These are phyloP conservation scores for Arthrobotrys entomopaga DNA, from an alignment of 2,329 filamentous ascomycete species.

Conservation along the genomic window DNA sequence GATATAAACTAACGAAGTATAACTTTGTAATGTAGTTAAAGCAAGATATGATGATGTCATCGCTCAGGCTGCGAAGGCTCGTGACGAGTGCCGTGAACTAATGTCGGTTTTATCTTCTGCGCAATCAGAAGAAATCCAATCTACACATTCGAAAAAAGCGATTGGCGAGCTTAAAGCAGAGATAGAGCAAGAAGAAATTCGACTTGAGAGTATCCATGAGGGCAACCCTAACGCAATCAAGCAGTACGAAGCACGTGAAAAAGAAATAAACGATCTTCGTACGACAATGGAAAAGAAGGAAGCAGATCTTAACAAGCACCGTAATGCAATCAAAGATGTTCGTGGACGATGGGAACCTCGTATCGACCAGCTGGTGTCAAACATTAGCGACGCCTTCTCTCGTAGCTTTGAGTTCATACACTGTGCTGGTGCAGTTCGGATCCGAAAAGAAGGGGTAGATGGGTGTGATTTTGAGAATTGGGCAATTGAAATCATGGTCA, in stretches of 20 bases:
- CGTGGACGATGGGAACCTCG: constrained; percentile 82
- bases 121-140: constrained; percentile 62
- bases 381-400: constrained; percentile 89
- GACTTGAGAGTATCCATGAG: constrained; percentile 81
- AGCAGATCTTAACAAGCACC: constrained; percentile 68
- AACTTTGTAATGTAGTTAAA: constrained; percentile 8
- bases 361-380: constrained; percentile 78
- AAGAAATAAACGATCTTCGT: constrained; percentile 74
- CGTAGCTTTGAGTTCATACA: constrained; percentile 94
- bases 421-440: constrained; percentile 87
- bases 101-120: constrained; percentile 45
- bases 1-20: constrained; percentile 13
- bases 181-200: constrained; percentile 77
- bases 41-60: constrained; percentile 8
- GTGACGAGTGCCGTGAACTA: constrained; percentile 24
- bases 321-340: constrained; percentile 71
- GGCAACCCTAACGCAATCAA: constrained; percentile 79
- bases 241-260: constrained; percentile 78
- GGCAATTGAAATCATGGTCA: constrained; percentile 93
- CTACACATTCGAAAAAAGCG: constrained; percentile 66
- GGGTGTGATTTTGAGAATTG: constrained; percentile 77
- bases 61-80: not conserved
- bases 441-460: constrained; percentile 86
- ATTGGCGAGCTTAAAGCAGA: constrained; percentile 75
- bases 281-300: constrained; percentile 69